Evolutionary conservation across 345 rosid species (phyloP).

Genomic region (Lepidium africanum): DNA sequence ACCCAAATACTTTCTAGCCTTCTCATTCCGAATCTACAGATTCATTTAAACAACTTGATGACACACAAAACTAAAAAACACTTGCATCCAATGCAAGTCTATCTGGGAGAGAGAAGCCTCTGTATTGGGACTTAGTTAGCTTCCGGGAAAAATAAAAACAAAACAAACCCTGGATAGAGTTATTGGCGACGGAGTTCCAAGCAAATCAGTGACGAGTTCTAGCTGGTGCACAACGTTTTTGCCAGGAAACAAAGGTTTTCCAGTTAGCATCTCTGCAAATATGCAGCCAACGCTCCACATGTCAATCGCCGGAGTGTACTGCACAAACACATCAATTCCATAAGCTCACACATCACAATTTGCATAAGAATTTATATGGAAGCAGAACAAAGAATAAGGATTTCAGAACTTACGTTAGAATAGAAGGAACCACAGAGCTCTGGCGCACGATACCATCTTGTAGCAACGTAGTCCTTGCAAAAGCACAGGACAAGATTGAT

Average conservation of each 20-base stretch:
- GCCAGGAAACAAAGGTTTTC: constrained; percentile 92
- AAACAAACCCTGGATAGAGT: constrained; percentile 74
- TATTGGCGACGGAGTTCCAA: constrained; percentile 82
- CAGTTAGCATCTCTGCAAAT: constrained; percentile 88
- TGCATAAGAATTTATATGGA: not conserved
- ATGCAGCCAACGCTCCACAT: constrained; percentile 99
- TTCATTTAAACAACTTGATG: constrained; percentile 19
- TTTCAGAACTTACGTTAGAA: constrained; percentile 54
- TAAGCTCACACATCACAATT: not conserved
- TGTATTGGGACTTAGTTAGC: constrained; percentile 20
- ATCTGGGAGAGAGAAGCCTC: constrained; percentile 29
- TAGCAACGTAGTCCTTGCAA: constrained; percentile 95
- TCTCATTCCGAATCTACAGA: constrained; percentile 86
- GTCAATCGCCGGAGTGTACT: constrained; percentile 98
- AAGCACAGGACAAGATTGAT: constrained; percentile 20
- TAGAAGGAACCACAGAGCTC: constrained; percentile 96
- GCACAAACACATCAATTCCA: constrained; percentile 27
- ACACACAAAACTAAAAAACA: constrained; percentile 15
- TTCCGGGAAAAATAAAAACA: constrained; percentile 15
- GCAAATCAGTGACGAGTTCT: constrained; percentile 91
- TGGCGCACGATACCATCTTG: constrained; percentile 99
- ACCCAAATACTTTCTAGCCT: constrained; percentile 82
- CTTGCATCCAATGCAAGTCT: constrained; percentile 24
- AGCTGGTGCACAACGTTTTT: constrained; percentile 90
- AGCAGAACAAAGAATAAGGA: not conserved